Percentiles rank a stretch among this genome's conserved stretches.
Conservation (phyloP, 176 grass and related monocot genomes). For the Oryza glumipatula region DNA sequence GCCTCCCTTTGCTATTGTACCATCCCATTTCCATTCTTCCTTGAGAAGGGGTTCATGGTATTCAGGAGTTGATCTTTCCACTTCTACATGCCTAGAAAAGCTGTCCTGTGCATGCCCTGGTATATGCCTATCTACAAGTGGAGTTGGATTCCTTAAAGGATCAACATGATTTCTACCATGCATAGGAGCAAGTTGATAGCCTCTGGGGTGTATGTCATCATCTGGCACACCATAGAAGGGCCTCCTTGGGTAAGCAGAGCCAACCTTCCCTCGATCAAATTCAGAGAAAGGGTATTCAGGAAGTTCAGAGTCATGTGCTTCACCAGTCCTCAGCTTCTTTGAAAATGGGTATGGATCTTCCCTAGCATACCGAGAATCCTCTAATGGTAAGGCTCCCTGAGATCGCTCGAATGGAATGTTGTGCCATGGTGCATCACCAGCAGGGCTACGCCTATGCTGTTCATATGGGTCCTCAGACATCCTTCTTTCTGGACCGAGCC, state of each 20-base stretch:
- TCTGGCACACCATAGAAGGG: conserved; percentile 46
- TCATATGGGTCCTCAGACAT: conserved; percentile 61
- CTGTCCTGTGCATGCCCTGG: conserved; percentile 46
- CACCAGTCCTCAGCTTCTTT: conserved; percentile 57
- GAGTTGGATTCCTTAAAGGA: conserved; percentile 51
- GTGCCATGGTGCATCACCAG: conserved; percentile 50
- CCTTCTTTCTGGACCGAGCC: conserved; percentile 51
- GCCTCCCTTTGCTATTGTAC: conserved; percentile 89
- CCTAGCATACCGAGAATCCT: conserved; percentile 59
- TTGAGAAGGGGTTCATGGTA: conserved; percentile 48
- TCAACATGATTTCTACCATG: conserved; percentile 46
- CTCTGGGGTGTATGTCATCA: conserved; percentile 44
- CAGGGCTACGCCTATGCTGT: conserved; percentile 45
- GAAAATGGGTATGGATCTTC: conserved; percentile 52
- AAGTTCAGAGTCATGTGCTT: conserved; percentile 71
- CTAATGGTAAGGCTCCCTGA: conserved; percentile 48
- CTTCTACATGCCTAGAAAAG: conserved; percentile 53
- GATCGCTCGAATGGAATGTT: conserved; percentile 53
- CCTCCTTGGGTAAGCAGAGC: conserved; percentile 48
- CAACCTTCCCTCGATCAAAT: conserved; percentile 52
- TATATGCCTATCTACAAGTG: conserved; percentile 53
- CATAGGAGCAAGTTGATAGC: conserved; percentile 28
- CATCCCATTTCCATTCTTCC: conserved; percentile 97
- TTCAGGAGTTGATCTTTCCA: conserved; percentile 55
- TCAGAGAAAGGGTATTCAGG: conserved; percentile 91